Conservation (phyloP, 1,284 basidiomycete species). For the Ganoderma meredithae region DNA sequence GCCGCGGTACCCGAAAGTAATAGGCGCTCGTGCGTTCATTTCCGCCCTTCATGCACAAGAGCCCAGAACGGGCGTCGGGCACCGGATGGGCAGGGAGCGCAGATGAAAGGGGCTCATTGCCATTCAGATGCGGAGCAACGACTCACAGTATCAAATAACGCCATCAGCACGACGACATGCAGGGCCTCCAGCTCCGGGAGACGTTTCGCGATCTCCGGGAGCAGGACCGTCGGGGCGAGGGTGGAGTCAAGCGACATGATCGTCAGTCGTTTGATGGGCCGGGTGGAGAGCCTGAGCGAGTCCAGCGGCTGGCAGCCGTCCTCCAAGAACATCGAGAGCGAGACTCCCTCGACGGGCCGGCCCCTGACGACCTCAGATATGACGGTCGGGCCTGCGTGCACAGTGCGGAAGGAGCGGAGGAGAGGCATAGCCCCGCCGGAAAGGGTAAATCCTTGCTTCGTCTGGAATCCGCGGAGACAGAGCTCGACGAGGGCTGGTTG, state of each 20-base stretch:
- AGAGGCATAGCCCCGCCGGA: conserved; percentile 52
- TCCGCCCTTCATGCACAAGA: not conserved
- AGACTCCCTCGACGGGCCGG: conserved; percentile 58
- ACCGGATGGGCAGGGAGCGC: not conserved
- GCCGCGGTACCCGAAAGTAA: not conserved
- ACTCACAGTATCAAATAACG: conserved; percentile 53
- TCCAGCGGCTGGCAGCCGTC: conserved; percentile 49
- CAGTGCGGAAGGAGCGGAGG: conserved; percentile 58
- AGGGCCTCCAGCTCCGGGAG: conserved; percentile 60
- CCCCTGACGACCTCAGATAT: conserved; percentile 54
- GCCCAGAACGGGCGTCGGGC: not conserved
- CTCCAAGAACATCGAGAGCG: conserved; percentile 58
- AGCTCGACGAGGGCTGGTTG: conserved; percentile 59
- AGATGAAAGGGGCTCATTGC: not conserved
- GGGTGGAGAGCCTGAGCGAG: conserved; percentile 49
- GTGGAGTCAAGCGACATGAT: conserved; percentile 63
- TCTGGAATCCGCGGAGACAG: conserved; percentile 56
- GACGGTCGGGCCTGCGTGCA: conserved; percentile 55
- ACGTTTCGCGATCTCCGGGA: conserved; percentile 53
- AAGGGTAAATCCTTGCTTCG: conserved; percentile 47
- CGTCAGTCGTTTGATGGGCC: conserved; percentile 56
- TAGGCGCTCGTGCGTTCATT: conserved; percentile 6
- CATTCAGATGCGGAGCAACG: not conserved
- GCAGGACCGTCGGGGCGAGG: conserved; percentile 47
- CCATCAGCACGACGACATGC: conserved; percentile 60